A percentile compares a stretch with the other conserved stretches of the same genome.
Conservation (phyloP, 352 stramenopile genomes). For the Pythium utonaiense region DNA sequence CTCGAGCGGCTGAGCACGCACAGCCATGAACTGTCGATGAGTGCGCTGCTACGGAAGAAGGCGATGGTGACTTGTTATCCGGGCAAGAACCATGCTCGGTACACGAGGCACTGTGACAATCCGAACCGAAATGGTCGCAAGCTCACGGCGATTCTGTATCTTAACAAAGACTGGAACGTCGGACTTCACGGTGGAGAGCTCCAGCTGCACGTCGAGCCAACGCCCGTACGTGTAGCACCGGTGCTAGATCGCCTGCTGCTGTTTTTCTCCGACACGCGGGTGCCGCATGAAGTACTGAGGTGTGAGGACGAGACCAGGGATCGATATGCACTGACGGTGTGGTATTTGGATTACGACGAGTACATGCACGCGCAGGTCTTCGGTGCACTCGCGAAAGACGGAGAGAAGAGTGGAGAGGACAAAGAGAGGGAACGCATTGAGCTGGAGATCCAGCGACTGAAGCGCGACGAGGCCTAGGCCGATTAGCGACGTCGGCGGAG, state of each 20-base stretch:
- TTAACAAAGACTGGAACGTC: slow-evolving; percentile 34
- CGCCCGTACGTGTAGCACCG: slow-evolving; percentile 4
- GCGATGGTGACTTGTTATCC: slow-evolving; percentile 56
- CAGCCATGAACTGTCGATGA: slow-evolving; percentile 27
- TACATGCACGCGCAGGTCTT: slow-evolving; percentile 45
- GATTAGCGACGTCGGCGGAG: slow-evolving; percentile 9
- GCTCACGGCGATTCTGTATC: slow-evolving; percentile 51
- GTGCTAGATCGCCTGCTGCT: slow-evolving; percentile 33
- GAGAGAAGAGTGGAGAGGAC: background rate
- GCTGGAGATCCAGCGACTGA: slow-evolving; percentile 12
- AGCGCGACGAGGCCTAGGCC: background rate
- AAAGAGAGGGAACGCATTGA: slow-evolving; percentile 17
- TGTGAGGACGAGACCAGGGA: slow-evolving; percentile 5
- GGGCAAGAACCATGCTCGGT: slow-evolving; percentile 27
- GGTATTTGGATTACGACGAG: slow-evolving; percentile 59
- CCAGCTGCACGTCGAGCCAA: slow-evolving; percentile 20
- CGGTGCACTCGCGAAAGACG: slow-evolving; percentile 1
- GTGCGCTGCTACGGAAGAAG: slow-evolving; percentile 36
- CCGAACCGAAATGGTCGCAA: slow-evolving; percentile 45
- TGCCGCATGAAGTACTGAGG: slow-evolving; percentile 44
- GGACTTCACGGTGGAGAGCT: slow-evolving; percentile 32
- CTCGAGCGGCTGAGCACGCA: slow-evolving; percentile 25
- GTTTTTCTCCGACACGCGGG: slow-evolving; percentile 44
- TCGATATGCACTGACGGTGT: slow-evolving; percentile 56
- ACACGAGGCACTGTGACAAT: slow-evolving; percentile 54